Conservation (phyloP, 805 yeast species). For the Priceomyces fermenticarens region DNA sequence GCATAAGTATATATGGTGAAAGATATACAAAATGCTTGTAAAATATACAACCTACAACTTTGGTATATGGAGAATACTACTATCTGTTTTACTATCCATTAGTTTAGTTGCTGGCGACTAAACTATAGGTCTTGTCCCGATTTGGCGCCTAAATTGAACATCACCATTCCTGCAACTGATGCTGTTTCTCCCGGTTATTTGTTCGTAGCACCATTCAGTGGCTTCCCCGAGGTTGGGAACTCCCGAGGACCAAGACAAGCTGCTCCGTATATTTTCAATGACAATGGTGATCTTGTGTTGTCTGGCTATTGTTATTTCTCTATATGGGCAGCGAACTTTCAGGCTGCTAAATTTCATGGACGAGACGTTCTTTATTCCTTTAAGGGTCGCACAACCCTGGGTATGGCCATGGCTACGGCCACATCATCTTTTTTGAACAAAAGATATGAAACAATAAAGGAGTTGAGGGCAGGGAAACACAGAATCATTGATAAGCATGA, state of each 20-base stretch:
- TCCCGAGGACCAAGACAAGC: slow-evolving; percentile 26
- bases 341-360: slow-evolving; percentile 20
- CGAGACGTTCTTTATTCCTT: slow-evolving; percentile 26
- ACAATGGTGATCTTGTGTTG: slow-evolving; percentile 35
- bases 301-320: slow-evolving; percentile 31
- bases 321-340: slow-evolving; percentile 30
- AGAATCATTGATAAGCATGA: slow-evolving; percentile 34
- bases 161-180: slow-evolving; percentile 23
- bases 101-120: slow-evolving; percentile 21
- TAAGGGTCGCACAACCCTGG: slow-evolving; percentile 33
- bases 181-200: slow-evolving; percentile 24
- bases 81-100: background rate
- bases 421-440: slow-evolving; percentile 28
- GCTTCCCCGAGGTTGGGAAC: slow-evolving; percentile 14
- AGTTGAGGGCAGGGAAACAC: slow-evolving; percentile 33
- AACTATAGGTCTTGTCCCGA: slow-evolving; percentile 33
- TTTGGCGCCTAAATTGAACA: slow-evolving; percentile 29
- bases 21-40: too few species aligned
- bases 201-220: slow-evolving; percentile 32
- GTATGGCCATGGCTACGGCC: slow-evolving; percentile 22
- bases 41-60: too few species aligned
- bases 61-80: too few species aligned
- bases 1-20: too few species aligned
- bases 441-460: slow-evolving; percentile 25
- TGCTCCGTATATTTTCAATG: slow-evolving; percentile 30